These are phyloP conservation scores for Hordeum marinum DNA, from an alignment of 176 grass and related monocot genomes.

Conservation along the genomic window DNA sequence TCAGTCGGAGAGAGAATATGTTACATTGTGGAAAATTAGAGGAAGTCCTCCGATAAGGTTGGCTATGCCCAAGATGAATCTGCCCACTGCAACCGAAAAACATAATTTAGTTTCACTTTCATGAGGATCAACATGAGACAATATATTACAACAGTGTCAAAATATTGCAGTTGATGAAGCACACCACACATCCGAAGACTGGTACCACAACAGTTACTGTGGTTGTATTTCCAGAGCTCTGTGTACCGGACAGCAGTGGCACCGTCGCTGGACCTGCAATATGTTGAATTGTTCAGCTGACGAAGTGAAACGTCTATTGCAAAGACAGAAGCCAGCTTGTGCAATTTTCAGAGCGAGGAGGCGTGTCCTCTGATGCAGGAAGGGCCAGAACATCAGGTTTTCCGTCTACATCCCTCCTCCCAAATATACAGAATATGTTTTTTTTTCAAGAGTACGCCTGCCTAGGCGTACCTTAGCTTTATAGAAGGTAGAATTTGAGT, in stretches of 20 bases:
- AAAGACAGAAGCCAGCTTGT: slow-evolving; percentile 56
- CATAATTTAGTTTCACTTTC: background rate
- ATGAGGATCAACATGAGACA: background rate
- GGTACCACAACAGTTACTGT: too few relatives aligned
- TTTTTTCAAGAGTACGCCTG: too few relatives aligned
- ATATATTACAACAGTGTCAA: background rate
- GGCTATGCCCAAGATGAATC: slow-evolving; percentile 62
- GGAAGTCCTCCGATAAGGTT: slow-evolving; percentile 77
- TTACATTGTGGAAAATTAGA: slow-evolving; percentile 73
- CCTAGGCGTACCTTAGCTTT: too few relatives aligned
- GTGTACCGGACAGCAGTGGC: background rate
- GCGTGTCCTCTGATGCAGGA: slow-evolving; percentile 18
- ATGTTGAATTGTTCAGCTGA: slow-evolving; percentile 12
- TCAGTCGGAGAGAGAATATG: background rate
- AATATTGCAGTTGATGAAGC: too few relatives aligned
- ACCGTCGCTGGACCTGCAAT: slow-evolving; percentile 20
- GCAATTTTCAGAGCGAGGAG: slow-evolving; percentile 28
- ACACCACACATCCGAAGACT: too few relatives aligned
- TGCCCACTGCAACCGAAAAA: slow-evolving; percentile 48
- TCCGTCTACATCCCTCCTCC: slow-evolving; percentile 12
- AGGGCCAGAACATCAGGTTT: slow-evolving; percentile 23
- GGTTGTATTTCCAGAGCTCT: background rate
- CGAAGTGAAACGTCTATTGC: too few relatives aligned
- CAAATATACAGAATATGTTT: slow-evolving; percentile 73
- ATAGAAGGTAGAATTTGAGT: too few relatives aligned